Percentiles rank a stretch among this genome's conserved stretches.
These are phyloP conservation scores for Xylariomycetidae sp. DNA, from an alignment of 2,329 filamentous ascomycete genomes.

Conservation along the genomic window DNA sequence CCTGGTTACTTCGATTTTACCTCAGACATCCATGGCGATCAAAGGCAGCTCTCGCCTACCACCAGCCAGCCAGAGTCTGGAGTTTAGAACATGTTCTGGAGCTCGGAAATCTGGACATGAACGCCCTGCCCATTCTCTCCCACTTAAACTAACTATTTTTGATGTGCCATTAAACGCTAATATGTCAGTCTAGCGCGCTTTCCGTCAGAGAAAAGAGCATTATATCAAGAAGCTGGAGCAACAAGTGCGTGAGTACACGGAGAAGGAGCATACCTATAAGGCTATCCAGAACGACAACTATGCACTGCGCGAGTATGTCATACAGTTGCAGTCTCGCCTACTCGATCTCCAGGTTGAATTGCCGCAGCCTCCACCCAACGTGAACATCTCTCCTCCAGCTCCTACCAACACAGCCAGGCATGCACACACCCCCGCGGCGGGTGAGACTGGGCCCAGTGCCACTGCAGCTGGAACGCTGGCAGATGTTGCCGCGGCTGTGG, in stretches of 20 bases:
- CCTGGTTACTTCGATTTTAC: too few relatives aligned
- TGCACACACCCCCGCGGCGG: constrained; percentile 14
- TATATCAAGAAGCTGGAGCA: constrained; percentile 98
- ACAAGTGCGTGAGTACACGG: constrained; percentile 75
- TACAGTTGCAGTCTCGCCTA: constrained; percentile 80
- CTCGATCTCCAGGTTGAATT: constrained; percentile 79
- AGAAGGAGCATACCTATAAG: constrained; percentile 73
- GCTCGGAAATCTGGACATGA: too few relatives aligned
- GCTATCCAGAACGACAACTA: constrained; percentile 84
- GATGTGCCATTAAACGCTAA: too few relatives aligned
- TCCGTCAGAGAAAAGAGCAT: constrained; percentile 93
- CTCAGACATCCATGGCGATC: too few relatives aligned
- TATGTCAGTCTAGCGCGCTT: constrained; percentile 73
- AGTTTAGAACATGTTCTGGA: too few relatives aligned
- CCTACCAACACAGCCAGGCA: constrained; percentile 16
- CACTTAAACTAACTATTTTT: too few relatives aligned
- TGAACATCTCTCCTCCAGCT: constrained; percentile 56
- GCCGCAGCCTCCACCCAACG: constrained; percentile 74
- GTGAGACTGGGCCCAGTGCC: constrained; percentile 12
- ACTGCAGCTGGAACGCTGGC: constrained; percentile 26
- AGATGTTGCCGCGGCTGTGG: constrained; percentile 29
- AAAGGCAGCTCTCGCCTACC: too few relatives aligned
- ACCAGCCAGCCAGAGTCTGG: too few relatives aligned
- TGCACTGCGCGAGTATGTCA: constrained; percentile 83
- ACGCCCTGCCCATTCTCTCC: too few relatives aligned